Base-by-base conservation (phyloP, 306 rosid genomes). In the Prosopis cineraria region DNA sequence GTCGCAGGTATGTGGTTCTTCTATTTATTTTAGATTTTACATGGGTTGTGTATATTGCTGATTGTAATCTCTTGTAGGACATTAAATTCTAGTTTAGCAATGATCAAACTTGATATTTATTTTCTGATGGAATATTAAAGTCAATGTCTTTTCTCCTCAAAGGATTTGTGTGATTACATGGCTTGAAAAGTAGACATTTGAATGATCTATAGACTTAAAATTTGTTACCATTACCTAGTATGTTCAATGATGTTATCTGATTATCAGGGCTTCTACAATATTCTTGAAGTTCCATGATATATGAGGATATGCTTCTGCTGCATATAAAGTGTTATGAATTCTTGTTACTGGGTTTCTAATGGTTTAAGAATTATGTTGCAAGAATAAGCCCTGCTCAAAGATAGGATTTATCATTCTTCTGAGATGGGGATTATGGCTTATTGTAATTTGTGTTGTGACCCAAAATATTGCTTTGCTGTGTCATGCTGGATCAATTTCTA, bases 1-100 rank as follows among this genome's bases (percentile, higher is more conserved):
- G 81, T 77, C 94, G 69, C 99, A 96, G 97, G 99, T 93, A 79
- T 68, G 68, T 10, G 76, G 53, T 53, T 30, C 65, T 29, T 69
- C 59, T 71, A 44, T 47, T 70, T 72, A 44, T 66, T 64, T 33
- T 64, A 27, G 29, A 52, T 14, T 47, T 47, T 17, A 59, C 84
- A 66, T 22, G 69, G 67, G 80, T 41, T 50, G 66, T 78, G 31
- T 70, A 11, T 79, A 56, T 27, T 62, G 44, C 55, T 30, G 59
- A 19, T 41, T 29, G 48, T 30, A 75, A 41, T 68, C 45, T 14
- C 60, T 55, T 71, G 73, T 40, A 17, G 52, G 73, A 56, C 25
- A 64, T 53, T 24, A 2, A 64, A 10, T 17, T 64, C 76, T 79
- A 55, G 30, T 27, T 73, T 36, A 37, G 64, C n/a, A 19, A 8